Evolutionary conservation across 345 rosid genomes (phyloP), one percentile per base, ranked within the genome.

Genomic region (Citrus sp.): DNA sequence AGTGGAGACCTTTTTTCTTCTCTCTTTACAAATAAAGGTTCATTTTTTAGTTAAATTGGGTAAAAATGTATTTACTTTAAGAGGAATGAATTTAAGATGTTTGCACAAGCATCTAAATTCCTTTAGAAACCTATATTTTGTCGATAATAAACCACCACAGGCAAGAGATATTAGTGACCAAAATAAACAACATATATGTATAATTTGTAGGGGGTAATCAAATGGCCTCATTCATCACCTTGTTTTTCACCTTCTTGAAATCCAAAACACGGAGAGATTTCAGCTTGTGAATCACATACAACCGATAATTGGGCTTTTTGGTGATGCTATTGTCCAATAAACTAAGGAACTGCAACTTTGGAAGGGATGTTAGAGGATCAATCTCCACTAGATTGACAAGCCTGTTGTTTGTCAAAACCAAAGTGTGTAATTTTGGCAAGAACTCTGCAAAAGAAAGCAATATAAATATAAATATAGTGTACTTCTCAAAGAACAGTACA

Each of bases 321-420:
- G 98, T 94, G 82, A 97, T 87, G 77, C 86, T 97, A 76, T 94
- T 97, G 84, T 97, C 98, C 92, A 97, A 85, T 28, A 97, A 88
- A 82, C 94, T 92, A 71, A 97, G 98, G 86, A 88, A 89, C 81
- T 89, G 98, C 85, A 97, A 93, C 88, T 91, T 93, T 21, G 92
- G 88, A 42, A 97, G 86, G 49, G 99, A 94, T 54, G 92, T 83
- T 58, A 97, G 92, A 77, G 99, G 98, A 82, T 97, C 99, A 77
- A 97, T 94, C 87, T 97, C 99, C 78, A 85, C 94, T 86, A 97
- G 87, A 89, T 97, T 97, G 83, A 97, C 99, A 78, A 97, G 94
- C 89, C 99, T 88, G 80, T 97, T 97, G 81, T 97, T 97, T 46
- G 98, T 94, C 71, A 97, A 94, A 79, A 97, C 87, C 82, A 97